Percentiles rank a stretch among this genome's conserved stretches.
phyloP scores from a whole-genome alignment of 768 basidiomycete genomes.

The Hemileccinum rubropunctum region DNA sequence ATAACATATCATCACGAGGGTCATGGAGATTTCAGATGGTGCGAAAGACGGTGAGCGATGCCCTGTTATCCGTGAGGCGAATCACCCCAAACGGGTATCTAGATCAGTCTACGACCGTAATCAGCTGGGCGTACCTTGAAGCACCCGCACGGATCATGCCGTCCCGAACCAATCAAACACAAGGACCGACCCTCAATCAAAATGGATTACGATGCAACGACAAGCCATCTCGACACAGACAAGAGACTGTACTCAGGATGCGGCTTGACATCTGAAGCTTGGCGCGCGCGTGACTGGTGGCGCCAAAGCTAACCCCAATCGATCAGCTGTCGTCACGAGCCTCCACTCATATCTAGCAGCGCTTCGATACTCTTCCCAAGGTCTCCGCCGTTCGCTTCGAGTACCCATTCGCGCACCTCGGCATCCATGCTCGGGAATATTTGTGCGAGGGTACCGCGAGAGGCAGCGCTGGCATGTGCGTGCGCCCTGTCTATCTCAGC shows the following conservation, averaged over 20 bases:
- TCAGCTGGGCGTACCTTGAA: not conserved
- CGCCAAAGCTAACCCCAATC: too few relatives aligned
- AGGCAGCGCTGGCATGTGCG: constrained; percentile 66
- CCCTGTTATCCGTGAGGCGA: not conserved
- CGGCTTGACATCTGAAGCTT: too few relatives aligned
- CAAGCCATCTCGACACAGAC: not conserved
- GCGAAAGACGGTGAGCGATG: not conserved
- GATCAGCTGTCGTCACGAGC: constrained; percentile 9
- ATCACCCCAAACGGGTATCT: not conserved
- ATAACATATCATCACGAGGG: not conserved
- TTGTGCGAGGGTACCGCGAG: constrained; percentile 74
- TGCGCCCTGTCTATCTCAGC: constrained; percentile 78
- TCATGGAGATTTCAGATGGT: not conserved
- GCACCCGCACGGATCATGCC: not conserved
- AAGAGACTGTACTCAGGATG: too few relatives aligned
- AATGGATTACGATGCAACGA: not conserved
- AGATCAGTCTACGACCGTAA: not conserved
- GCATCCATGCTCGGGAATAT: constrained; percentile 84
- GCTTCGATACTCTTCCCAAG: constrained; percentile 87
- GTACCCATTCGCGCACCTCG: constrained; percentile 85
- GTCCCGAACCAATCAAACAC: not conserved
- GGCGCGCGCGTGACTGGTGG: too few relatives aligned
- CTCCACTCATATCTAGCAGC: constrained; percentile 67
- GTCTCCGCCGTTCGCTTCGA: constrained; percentile 88
- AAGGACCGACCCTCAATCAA: not conserved